Percentiles rank a stretch among this genome's conserved stretches.
Conservation (phyloP, 768 basidiomycete species). For the Lactarius indigo region DNA sequence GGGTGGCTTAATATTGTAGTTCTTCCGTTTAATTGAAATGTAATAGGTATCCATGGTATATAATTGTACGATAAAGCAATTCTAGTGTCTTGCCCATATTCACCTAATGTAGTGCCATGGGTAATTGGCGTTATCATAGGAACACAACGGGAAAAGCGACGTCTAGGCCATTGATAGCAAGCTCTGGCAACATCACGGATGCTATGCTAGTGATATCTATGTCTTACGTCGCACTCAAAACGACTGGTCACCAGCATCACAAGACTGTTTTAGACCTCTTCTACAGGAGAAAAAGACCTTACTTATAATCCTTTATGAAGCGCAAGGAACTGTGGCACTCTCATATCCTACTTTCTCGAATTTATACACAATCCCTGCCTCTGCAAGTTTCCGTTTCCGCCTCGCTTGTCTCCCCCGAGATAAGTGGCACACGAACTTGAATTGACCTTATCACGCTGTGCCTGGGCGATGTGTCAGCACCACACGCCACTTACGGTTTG, state of each 20-base stretch:
- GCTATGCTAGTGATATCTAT: background rate
- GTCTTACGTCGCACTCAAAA: background rate
- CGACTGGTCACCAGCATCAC: background rate
- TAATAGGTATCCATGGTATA: background rate
- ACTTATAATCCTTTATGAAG: background rate
- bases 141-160: background rate
- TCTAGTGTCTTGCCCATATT: background rate
- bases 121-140: background rate
- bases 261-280: constrained; percentile 34
- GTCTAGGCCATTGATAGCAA: background rate
- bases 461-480: constrained; percentile 68
- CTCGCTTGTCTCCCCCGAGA: constrained; percentile 45
- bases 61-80: background rate
- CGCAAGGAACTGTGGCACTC: constrained; percentile 34
- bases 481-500: constrained; percentile 83
- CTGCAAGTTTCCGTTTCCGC: constrained; percentile 74
- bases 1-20: background rate
- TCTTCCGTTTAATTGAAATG: background rate
- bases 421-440: background rate
- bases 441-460: constrained; percentile 82
- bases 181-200: background rate
- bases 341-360: constrained; percentile 82
- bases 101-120: background rate
- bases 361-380: constrained; percentile 84
- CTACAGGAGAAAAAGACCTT: constrained; percentile 28